These are phyloP conservation scores for Ganoderma leucocontextum DNA, from an alignment of 1,284 basidiomycete genomes.

Conservation along the genomic window DNA sequence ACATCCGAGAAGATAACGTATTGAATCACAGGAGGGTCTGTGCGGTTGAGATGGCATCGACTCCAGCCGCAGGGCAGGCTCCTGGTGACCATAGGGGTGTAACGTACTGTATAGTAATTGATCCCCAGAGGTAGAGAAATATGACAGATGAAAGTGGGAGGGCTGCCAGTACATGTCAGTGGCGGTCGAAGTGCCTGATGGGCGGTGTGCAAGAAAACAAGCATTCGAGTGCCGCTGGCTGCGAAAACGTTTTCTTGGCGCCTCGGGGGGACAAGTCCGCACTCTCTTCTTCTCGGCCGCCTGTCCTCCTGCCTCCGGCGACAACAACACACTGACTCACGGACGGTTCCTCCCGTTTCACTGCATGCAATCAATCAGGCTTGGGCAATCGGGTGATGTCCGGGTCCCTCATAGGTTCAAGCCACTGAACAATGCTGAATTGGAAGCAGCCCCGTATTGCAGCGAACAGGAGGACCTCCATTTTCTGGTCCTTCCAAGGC, in stretches of 20 bases:
- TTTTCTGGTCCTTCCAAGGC: neutral
- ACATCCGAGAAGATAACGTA: neutral
- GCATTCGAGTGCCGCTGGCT: neutral
- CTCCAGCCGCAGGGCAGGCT: neutral
- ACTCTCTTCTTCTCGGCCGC: neutral
- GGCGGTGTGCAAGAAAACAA: neutral
- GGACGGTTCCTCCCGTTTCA: constrained; percentile 1
- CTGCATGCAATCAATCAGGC: neutral
- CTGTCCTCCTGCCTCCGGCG: constrained; percentile 11
- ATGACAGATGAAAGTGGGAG: neutral
- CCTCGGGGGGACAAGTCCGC: neutral
- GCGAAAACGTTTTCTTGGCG: constrained; percentile 5
- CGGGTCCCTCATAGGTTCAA: neutral
- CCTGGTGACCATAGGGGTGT: neutral
- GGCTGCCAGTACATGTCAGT: neutral
- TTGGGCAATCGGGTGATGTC: neutral
- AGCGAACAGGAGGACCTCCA: neutral
- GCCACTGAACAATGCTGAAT: neutral
- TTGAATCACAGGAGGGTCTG: neutral
- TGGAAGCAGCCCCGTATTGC: neutral
- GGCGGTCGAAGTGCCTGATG: neutral
- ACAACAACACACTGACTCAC: neutral
- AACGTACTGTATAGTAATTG: neutral
- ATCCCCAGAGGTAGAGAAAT: neutral
- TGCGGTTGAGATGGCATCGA: neutral